These are phyloP conservation scores for Crithidia acanthocephali DNA, from an alignment of 208 protist genomes.

Conservation along the genomic window DNA sequence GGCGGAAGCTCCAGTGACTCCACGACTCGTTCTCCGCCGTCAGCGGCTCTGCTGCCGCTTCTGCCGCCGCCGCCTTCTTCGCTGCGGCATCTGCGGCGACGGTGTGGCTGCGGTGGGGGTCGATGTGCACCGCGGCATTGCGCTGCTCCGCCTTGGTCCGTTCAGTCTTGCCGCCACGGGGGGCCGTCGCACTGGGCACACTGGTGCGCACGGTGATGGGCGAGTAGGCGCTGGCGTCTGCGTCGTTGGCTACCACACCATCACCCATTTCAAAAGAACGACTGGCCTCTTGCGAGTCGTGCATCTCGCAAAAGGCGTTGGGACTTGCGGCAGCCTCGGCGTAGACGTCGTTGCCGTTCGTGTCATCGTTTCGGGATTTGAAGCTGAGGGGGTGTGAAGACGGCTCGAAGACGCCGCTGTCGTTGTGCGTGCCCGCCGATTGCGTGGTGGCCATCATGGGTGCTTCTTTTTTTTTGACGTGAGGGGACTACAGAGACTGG, in stretches of 20 bases:
- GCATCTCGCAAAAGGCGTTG: neutral
- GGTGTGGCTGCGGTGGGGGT: constrained; percentile 5
- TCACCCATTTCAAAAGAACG: constrained; percentile 14
- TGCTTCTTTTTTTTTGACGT: constrained; percentile 8
- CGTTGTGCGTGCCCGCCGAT: neutral
- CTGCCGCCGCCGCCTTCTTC: constrained; percentile 8
- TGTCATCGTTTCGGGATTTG: neutral
- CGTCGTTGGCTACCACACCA: neutral
- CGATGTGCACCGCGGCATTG: constrained; percentile 8
- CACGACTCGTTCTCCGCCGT: constrained; percentile 33
- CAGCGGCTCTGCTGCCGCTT: constrained; percentile 10
- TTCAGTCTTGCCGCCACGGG: too few species aligned
- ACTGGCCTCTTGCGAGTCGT: constrained; percentile 6
- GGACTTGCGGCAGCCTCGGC: neutral
- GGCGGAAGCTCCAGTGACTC: constrained; percentile 29
- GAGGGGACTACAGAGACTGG: too few species aligned
- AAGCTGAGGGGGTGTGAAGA: neutral
- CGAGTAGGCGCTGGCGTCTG: neutral
- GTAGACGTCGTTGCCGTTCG: neutral
- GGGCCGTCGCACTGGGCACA: too few species aligned
- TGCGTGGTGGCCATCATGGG: neutral
- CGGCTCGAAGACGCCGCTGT: neutral
- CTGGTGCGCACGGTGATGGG: neutral
- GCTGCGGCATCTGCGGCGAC: constrained; percentile 14
- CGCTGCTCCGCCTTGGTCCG: neutral